A percentile compares a stretch with the other conserved stretches of the same genome.
phyloP scores from a whole-genome alignment of 2,329 filamentous ascomycete species.

The Aspergillus fumigatiaffinis region DNA sequence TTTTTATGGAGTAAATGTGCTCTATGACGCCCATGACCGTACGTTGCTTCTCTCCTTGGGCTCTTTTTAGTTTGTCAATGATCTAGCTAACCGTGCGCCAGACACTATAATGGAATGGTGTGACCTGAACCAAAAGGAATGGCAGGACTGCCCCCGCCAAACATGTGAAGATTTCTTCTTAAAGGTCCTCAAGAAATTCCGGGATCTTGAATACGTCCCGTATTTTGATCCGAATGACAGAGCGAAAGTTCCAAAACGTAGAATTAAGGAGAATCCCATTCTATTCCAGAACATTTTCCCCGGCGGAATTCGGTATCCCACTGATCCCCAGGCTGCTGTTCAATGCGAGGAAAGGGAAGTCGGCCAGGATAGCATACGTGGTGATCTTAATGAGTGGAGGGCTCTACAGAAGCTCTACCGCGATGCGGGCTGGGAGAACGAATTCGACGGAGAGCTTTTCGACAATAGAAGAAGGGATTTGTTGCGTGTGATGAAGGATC shows the following conservation, averaged over 20 bases:
- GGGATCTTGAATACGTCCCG: not conserved
- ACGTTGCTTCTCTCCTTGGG: not conserved
- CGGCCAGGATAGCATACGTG: not conserved
- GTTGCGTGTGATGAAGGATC: not conserved
- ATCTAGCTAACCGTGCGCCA: not conserved
- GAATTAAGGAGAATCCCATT: not conserved
- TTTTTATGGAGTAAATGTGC: not conserved
- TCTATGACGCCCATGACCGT: not conserved
- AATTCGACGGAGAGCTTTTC: not conserved
- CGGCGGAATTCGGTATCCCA: not conserved
- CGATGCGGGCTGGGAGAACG: not conserved
- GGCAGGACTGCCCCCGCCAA: not conserved
- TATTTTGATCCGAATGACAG: not conserved
- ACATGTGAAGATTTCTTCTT: not conserved
- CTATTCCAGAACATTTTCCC: not conserved
- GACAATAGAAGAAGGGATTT: not conserved
- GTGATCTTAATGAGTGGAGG: not conserved
- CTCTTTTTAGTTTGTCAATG: too few species aligned
- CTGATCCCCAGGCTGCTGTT: not conserved
- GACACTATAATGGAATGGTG: not conserved
- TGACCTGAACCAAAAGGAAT: not conserved
- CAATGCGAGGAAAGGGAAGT: not conserved
- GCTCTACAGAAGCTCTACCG: not conserved
- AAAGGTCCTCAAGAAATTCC: not conserved
- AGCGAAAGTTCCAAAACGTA: not conserved